Percentiles rank a stretch among this genome's conserved stretches.
Evolutionary conservation across 371 early-diverging fungal genomes (phyloP).

Genomic region (Blakeslea trispora): DNA sequence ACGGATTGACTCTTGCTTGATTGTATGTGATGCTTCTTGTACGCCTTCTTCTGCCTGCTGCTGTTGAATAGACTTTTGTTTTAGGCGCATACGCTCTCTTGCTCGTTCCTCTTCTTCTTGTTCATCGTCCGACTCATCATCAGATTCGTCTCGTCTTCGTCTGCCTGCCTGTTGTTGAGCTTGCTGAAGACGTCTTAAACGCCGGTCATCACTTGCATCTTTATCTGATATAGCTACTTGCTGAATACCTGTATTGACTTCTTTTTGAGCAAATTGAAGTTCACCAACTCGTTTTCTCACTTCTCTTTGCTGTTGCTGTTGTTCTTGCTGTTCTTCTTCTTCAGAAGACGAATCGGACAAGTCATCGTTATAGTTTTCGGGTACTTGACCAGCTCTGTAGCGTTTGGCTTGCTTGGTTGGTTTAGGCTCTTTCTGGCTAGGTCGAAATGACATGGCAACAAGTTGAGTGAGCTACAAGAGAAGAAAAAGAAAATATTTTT

Average conservation of each 20-base stretch:
- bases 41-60: constrained; percentile 26
- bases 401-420: constrained; percentile 58
- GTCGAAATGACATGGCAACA: constrained; percentile 25
- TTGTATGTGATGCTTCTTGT: constrained; percentile 23
- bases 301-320: constrained; percentile 13
- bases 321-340: constrained; percentile 24
- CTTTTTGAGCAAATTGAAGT: constrained; percentile 48
- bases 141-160: constrained; percentile 40
- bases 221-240: constrained; percentile 45
- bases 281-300: constrained; percentile 2
- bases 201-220: constrained; percentile 46
- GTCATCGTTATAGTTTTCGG: constrained; percentile 58
- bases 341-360: constrained; percentile 55
- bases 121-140: constrained; percentile 32
- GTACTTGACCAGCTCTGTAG: constrained; percentile 65
- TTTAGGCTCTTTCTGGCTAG: constrained; percentile 17
- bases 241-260: constrained; percentile 48
- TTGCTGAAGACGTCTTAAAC: constrained; percentile 47
- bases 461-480: not conserved
- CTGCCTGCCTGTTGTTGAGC: constrained; percentile 31
- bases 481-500: constrained; percentile 1
- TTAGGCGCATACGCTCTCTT: constrained; percentile 46
- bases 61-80: constrained; percentile 39
- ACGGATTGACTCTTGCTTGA: constrained; percentile 26
- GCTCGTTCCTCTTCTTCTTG: constrained; percentile 45